These are phyloP conservation scores for Eimeria acervulina DNA, from an alignment of 169 alveolate species.

Conservation along the genomic window DNA sequence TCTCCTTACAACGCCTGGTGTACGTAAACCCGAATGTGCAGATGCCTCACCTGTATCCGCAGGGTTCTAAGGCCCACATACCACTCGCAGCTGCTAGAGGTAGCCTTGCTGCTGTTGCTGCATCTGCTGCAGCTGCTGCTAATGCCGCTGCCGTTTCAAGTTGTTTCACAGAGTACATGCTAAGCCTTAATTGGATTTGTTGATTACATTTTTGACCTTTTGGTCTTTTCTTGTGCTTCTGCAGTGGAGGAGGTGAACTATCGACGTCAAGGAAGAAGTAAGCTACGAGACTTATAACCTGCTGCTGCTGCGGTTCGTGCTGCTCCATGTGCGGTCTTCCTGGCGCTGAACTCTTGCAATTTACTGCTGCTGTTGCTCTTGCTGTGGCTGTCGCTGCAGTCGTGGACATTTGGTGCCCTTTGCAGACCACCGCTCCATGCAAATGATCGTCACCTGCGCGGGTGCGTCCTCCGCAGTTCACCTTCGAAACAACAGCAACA, in stretches of 20 bases:
- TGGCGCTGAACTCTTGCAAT: not conserved
- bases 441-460: conserved; percentile 73
- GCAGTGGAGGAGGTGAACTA: conserved; percentile 48
- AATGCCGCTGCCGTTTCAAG: not conserved
- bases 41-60: not conserved
- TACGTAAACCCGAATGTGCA: conserved; percentile 42
- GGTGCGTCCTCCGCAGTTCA: not conserved
- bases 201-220: not conserved
- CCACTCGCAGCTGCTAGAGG: not conserved
- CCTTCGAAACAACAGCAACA: not conserved
- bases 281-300: not conserved
- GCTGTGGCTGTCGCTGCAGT: not conserved
- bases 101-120: conserved; percentile 41
- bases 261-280: conserved; percentile 29
- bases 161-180: not conserved
- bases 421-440: conserved; percentile 75
- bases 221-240: not conserved
- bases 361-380: not conserved
- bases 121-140: not conserved
- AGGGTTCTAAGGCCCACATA: not conserved
- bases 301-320: conserved; percentile 15
- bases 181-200: not conserved
- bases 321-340: not conserved
- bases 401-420: conserved; percentile 57
- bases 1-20: conserved; percentile 57